Evolutionary conservation across 129 eudicot species (phyloP).

Genomic region (Silybum marianum): DNA sequence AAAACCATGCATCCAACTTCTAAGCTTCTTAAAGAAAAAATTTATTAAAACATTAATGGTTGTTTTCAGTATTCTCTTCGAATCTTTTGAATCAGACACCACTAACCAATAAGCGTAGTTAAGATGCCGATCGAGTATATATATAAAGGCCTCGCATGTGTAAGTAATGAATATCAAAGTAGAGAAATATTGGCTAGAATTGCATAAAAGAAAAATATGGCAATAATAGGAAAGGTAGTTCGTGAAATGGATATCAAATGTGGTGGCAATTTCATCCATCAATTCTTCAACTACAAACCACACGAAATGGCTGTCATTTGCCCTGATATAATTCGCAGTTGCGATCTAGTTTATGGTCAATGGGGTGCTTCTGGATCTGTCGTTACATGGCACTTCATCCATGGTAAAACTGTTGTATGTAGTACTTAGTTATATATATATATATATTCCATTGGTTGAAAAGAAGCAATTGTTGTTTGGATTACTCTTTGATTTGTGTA

Average conservation of each 20-base stretch:
- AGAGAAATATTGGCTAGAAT: not conserved
- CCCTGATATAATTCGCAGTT: conserved; percentile 17
- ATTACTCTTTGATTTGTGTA: too few relatives aligned
- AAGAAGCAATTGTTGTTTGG: not conserved
- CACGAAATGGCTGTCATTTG: conserved; percentile 1
- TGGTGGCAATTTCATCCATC: conserved; percentile 21
- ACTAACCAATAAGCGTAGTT: not conserved
- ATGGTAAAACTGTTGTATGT: conserved; percentile 7
- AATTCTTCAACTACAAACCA: conserved; percentile 28
- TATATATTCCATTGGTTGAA: not conserved
- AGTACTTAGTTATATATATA: too few relatives aligned
- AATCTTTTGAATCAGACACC: not conserved
- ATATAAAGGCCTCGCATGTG: not conserved
- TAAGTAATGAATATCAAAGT: not conserved
- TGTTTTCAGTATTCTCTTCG: not conserved
- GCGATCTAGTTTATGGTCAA: conserved; percentile 35
- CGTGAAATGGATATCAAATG: conserved; percentile 24
- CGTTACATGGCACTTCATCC: conserved; percentile 29
- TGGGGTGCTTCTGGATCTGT: conserved; percentile 39
- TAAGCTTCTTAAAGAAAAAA: too few relatives aligned
- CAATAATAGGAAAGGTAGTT: conserved; percentile 3
- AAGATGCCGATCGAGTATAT: not conserved
- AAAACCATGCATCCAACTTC: not conserved
- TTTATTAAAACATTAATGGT: not conserved
- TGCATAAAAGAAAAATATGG: not conserved